Percentiles rank a stretch among this genome's conserved stretches.
These are phyloP conservation scores for Fusarium penzigii DNA, from an alignment of 2,329 filamentous ascomycete species.

Conservation along the genomic window DNA sequence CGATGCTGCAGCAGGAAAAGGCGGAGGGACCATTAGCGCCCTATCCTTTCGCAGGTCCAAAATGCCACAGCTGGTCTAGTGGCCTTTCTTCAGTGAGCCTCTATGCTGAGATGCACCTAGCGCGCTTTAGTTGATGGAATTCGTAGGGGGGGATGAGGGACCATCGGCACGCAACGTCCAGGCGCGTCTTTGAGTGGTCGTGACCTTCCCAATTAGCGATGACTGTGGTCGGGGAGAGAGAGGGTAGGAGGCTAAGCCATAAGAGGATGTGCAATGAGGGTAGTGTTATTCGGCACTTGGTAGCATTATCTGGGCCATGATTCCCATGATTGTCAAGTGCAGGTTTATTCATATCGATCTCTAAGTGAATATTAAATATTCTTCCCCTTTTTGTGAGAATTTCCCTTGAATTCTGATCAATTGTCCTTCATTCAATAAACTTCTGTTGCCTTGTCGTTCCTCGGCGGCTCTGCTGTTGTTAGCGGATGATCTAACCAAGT, in stretches of 20 bases:
- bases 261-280: not conserved
- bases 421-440: not conserved
- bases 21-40: conserved; percentile 8
- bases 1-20: conserved; percentile 1
- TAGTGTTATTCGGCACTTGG: not conserved
- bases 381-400: not conserved
- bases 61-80: conserved; percentile 10
- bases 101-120: not conserved
- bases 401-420: too few relatives aligned
- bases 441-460: conserved; percentile 18
- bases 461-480: conserved; percentile 23
- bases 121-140: conserved; percentile 9
- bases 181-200: not conserved
- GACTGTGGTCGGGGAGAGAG: not conserved
- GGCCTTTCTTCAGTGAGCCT: not conserved
- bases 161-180: not conserved
- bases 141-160: not conserved
- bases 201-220: not conserved
- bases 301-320: too few relatives aligned
- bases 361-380: not conserved
- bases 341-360: not conserved
- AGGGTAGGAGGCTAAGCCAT: not conserved
- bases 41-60: conserved; percentile 4
- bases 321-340: too few relatives aligned
- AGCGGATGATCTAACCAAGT: conserved; percentile 13